These are phyloP conservation scores for Arxiozyma slooffiae DNA, from an alignment of 1,139 yeast genomes.

Conservation along the genomic window DNA sequence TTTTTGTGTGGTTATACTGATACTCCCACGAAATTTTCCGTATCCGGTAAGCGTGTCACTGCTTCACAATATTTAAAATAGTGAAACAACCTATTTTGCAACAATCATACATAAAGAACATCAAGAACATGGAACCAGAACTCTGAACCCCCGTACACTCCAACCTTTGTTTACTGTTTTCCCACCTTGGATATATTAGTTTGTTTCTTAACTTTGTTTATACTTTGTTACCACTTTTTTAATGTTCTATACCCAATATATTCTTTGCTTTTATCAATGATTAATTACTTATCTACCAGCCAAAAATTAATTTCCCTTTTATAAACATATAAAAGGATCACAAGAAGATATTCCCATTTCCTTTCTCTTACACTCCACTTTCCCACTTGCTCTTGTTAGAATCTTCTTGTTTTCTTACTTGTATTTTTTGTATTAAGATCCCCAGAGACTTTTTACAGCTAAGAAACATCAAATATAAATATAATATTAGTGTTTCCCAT, in stretches of 20 bases:
- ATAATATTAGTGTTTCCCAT: background rate
- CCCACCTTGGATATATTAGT: background rate
- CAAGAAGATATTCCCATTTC: no score
- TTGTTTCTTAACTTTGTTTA: no score
- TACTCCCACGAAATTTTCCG: no score
- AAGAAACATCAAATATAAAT: background rate
- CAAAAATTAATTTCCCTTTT: no score
- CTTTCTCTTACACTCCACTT: background rate
- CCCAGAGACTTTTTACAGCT: background rate
- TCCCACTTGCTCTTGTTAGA: background rate
- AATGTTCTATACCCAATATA: no score
- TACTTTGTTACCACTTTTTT: background rate
- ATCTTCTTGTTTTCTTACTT: background rate
- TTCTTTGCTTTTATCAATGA: background rate
- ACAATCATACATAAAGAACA: background rate
- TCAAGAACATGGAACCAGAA: background rate
- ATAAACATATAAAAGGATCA: no score
- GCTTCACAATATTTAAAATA: no score
- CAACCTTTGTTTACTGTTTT: no score
- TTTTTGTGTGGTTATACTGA: no score
- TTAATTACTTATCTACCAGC: background rate
- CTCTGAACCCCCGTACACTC: no score
- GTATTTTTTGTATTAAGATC: background rate
- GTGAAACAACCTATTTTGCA: no score
- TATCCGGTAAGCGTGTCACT: no score